Conservation (phyloP, 1,139 yeast species). For the Saccharomycopsis hybrid region DNA sequence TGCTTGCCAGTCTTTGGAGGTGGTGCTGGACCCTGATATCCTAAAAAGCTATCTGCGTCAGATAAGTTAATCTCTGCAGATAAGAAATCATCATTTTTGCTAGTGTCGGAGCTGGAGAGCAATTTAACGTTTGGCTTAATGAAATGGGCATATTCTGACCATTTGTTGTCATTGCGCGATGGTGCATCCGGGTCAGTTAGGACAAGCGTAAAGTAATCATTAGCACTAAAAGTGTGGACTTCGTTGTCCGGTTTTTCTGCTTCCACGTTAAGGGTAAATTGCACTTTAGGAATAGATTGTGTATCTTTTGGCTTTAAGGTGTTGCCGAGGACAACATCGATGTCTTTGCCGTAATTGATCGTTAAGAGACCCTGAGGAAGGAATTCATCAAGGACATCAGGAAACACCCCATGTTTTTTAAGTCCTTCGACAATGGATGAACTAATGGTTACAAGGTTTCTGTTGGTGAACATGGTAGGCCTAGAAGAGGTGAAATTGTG, state of each 20-base stretch:
- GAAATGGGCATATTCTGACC: conserved; percentile 87
- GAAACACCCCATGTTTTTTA: conserved; percentile 27
- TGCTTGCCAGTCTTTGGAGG: conserved; percentile 79
- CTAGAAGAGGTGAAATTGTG: no score
- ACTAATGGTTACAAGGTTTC: conserved; percentile 25
- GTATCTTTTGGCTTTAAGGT: conserved; percentile 58
- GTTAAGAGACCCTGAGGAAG: conserved; percentile 30
- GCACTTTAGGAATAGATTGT: conserved; percentile 56
- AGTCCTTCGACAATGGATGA: conserved; percentile 26
- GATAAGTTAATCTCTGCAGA: conserved; percentile 24
- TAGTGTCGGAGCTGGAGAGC: neutral
- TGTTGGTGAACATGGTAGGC: conserved; percentile 15
- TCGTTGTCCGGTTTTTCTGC: conserved; percentile 6
- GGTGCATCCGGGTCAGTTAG: conserved; percentile 96
- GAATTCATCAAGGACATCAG: conserved; percentile 28
- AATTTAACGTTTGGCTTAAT: conserved; percentile 52
- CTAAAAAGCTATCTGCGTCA: conserved; percentile 27
- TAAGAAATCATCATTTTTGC: conserved; percentile 13
- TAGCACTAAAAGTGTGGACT: conserved; percentile 8
- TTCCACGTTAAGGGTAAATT: conserved; percentile 48
- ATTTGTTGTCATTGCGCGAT: conserved; percentile 67
- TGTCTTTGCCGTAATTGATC: conserved; percentile 43
- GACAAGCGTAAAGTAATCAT: conserved; percentile 61
- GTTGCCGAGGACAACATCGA: conserved; percentile 77
- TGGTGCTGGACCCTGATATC: conserved; percentile 78